phyloP scores from a whole-genome alignment of 2,329 filamentous ascomycete genomes.

The Hymenoscyphus occultus region DNA sequence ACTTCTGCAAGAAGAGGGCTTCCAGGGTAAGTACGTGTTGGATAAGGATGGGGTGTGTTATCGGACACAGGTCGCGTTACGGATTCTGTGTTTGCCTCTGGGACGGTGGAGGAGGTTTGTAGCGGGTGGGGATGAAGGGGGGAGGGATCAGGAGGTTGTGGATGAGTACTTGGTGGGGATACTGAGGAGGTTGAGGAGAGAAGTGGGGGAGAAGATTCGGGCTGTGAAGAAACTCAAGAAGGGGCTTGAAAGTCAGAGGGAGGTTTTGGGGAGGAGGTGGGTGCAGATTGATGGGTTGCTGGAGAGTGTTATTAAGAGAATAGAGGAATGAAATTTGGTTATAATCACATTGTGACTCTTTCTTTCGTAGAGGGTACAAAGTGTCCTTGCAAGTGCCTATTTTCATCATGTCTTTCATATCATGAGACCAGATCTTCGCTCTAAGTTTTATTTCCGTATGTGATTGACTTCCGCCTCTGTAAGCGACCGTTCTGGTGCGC shows the following conservation, averaged over 20 bases:
- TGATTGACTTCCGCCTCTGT: too few species aligned
- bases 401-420: too few species aligned
- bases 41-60: constrained; percentile 52
- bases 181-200: constrained; percentile 20
- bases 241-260: constrained; percentile 2
- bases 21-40: constrained; percentile 51
- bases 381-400: too few species aligned
- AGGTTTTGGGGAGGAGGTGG: constrained; percentile 8
- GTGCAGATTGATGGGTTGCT: constrained; percentile 9
- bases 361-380: too few species aligned
- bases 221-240: constrained; percentile 4
- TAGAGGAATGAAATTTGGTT: constrained; percentile 6
- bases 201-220: background rate
- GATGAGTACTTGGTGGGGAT: constrained; percentile 39
- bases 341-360: background rate
- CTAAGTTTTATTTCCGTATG: too few species aligned
- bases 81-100: constrained; percentile 39
- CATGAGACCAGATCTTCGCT: too few species aligned
- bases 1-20: constrained; percentile 45
- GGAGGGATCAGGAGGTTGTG: constrained; percentile 41
- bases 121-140: constrained; percentile 44
- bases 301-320: constrained; percentile 6
- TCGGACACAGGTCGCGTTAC: constrained; percentile 52
- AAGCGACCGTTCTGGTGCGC: too few species aligned
- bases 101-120: constrained; percentile 48